Conservation (phyloP, 139 green algal species). For the Raphidocelis subcapitata region DNA sequence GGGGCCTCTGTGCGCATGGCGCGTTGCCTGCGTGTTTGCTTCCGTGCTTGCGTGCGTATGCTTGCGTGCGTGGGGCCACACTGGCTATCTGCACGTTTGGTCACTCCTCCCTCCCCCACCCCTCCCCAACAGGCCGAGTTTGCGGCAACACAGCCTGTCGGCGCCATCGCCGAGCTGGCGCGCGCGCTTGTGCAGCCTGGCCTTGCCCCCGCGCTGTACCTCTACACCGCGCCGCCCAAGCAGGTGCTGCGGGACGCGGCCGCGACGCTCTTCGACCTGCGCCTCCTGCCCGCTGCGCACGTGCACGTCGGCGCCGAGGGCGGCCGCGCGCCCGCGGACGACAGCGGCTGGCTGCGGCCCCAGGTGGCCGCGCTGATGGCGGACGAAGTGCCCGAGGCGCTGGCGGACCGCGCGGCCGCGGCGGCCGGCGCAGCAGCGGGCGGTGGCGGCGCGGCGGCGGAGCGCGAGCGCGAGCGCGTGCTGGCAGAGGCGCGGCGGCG, state of each 20-base stretch:
- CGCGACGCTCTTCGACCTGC: constrained; percentile 14
- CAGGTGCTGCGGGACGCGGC: constrained; percentile 8
- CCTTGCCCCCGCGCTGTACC: constrained; percentile 10
- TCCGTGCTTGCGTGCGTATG: no score
- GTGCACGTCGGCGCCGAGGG: constrained; percentile 23
- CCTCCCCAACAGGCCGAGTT: not conserved
- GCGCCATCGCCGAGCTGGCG: not conserved
- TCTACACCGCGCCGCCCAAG: constrained; percentile 33
- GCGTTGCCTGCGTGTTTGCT: no score
- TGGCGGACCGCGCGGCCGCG: not conserved
- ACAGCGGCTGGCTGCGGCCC: not conserved
- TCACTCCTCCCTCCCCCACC: no score
- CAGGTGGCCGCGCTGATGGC: constrained; percentile 24
- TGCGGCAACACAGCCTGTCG: not conserved
- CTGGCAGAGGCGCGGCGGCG: no score
- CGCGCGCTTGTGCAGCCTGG: not conserved
- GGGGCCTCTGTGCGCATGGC: no score
- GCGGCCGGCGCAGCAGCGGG: no score
- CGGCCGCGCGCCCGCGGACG: not conserved
- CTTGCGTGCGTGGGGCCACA: no score
- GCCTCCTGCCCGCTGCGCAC: constrained; percentile 24
- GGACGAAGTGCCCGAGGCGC: constrained; percentile 13
- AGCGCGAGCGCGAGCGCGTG: no score
- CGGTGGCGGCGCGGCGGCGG: no score
- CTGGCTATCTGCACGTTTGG: no score